Base-by-base conservation (phyloP, 139 green algal genomes). In the Zygnema circumcarinatum region DNA sequence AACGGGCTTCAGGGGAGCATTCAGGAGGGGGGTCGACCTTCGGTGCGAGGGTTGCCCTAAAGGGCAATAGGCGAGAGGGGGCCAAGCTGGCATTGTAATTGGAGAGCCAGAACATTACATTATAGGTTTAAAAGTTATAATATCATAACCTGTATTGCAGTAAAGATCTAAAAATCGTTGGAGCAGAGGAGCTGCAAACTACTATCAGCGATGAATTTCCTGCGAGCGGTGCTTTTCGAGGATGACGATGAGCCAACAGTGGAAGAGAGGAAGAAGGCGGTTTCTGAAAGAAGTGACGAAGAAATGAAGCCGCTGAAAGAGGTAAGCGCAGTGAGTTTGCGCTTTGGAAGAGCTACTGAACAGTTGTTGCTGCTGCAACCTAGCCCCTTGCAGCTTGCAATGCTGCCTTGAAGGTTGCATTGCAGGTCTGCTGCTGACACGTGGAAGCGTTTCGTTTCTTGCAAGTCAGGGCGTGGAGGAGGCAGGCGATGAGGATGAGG, bases 201-300 rank as follows among this genome's bases (percentile, higher is more conserved):
- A n/a, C n/a, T n/a, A n/a, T n/a, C 47, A 62, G 47, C 47, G 7
- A 78, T 78, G 69, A 78, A 78, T 78, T 78, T 78, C 16, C 16
- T 78, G 35, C 35, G 69, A 3, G 3, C 69, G 35, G 69, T 78
- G 3, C 69, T 78, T 41, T 78, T 78, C 16, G 69, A 78, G 16
- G 69, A 20, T 22, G 54, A 72, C 54, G 69, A 78, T 52, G 69
- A 78, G 69, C 35, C 35, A n/a, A 41, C 3, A 39, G 35, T 7
- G 11, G 69, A 39, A 78, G 69, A 52, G 35, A 41, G 16, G 35
- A 16, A 78, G 16, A 25, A 72, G 29, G 54, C 54, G 25, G 54
- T 72, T 72, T 11, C 11, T 78, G 69, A 7, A 41, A 16, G 16
- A 78, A 41, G 11, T 20, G 16, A 78, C 3, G 69, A 78, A 41